Evolutionary conservation across 78 protist genomes (phyloP).

Genomic region (Speleostelium caveatum): DNA sequence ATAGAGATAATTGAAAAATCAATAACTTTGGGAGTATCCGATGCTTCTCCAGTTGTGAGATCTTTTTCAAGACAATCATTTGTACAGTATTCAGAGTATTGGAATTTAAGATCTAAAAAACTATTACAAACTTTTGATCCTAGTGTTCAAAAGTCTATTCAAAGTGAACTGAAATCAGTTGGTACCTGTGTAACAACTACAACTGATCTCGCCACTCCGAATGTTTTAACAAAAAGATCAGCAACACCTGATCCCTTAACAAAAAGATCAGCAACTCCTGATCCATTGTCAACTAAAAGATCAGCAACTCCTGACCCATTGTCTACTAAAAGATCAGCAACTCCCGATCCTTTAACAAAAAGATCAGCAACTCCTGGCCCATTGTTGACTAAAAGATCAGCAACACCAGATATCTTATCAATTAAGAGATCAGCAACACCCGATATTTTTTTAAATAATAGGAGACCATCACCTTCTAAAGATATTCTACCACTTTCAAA

Average conservation of each 20-base stretch:
- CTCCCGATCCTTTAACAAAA: not conserved
- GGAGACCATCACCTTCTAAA: not conserved
- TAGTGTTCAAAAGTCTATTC: slow-evolving; percentile 25
- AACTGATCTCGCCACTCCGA: not conserved
- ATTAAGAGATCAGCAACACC: not conserved
- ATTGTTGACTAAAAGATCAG: not conserved
- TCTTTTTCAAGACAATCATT: slow-evolving; percentile 12
- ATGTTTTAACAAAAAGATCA: not conserved
- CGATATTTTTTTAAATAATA: not conserved
- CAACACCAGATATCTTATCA: not conserved
- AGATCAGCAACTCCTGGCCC: not conserved
- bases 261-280: not conserved
- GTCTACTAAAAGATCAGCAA: not conserved
- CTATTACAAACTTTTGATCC: slow-evolving; percentile 15
- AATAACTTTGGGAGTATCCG: slow-evolving; percentile 18
- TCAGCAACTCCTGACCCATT: not conserved
- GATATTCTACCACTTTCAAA: not conserved
- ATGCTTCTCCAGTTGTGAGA: slow-evolving; percentile 20
- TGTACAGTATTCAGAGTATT: slow-evolving; percentile 2
- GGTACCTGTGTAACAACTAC: slow-evolving; percentile 12
- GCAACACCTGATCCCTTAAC: not conserved
- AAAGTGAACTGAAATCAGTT: not conserved
- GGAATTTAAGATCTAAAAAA: not conserved
- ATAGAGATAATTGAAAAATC: slow-evolving; percentile 9
- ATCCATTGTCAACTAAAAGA: not conserved